phyloP scores from a whole-genome alignment of 495 filamentous ascomycete species.

The Aspergillus ostianus region DNA sequence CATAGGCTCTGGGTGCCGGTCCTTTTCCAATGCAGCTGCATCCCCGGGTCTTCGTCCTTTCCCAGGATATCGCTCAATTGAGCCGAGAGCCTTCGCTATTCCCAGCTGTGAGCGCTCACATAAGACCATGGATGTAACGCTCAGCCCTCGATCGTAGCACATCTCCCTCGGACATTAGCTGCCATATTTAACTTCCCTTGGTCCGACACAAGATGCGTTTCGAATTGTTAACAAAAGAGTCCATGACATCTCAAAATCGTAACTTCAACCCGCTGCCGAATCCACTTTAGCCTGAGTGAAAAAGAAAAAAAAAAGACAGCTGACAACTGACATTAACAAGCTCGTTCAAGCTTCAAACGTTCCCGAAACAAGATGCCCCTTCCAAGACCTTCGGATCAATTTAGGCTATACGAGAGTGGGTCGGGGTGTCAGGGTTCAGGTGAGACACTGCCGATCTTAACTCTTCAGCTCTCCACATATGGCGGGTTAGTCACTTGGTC shows the following conservation, averaged over 20 bases:
- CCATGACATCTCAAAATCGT: background rate
- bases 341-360: background rate
- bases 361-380: background rate
- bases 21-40: background rate
- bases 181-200: background rate
- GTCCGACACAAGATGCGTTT: background rate
- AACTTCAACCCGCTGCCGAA: background rate
- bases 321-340: background rate
- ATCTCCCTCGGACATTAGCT: background rate
- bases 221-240: too few relatives aligned
- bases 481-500: background rate
- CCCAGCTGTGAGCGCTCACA: background rate
- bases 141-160: background rate
- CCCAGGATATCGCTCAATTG: background rate
- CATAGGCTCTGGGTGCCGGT: too few relatives aligned
- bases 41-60: background rate
- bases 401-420: background rate
- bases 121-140: background rate
- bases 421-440: background rate
- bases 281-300: background rate
- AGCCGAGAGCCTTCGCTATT: background rate
- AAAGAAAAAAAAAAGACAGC: too few relatives aligned
- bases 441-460: background rate
- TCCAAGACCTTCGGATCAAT: background rate
- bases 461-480: background rate